These are phyloP conservation scores for Mycena citricolor DNA, from an alignment of 1,284 basidiomycete genomes.

Conservation along the genomic window DNA sequence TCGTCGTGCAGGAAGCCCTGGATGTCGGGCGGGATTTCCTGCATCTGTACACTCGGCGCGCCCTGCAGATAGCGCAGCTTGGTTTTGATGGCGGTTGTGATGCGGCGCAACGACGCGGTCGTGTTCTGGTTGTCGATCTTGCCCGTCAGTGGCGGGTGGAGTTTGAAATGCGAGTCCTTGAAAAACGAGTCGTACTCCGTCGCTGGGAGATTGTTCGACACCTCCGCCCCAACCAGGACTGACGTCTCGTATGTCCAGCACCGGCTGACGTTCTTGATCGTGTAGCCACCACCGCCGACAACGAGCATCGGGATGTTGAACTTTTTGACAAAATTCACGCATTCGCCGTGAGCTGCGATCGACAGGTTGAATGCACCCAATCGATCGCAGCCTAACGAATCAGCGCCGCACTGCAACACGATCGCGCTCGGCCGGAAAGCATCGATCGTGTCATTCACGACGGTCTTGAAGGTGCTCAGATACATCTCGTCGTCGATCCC, in stretches of 20 bases:
- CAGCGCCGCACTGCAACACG: slow-evolving; percentile 96
- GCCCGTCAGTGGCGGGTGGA: slow-evolving; percentile 90
- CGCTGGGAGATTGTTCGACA: slow-evolving; percentile 84
- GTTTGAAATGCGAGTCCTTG: slow-evolving; percentile 84
- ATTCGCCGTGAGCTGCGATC: slow-evolving; percentile 99
- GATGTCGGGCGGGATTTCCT: slow-evolving; percentile 93
- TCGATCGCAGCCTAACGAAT: slow-evolving; percentile 92
- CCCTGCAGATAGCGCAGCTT: slow-evolving; percentile 93
- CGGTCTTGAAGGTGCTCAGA: slow-evolving; percentile 91
- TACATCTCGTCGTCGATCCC: slow-evolving; percentile 99
- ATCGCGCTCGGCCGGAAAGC: slow-evolving; percentile 90
- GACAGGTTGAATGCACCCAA: slow-evolving; percentile 97
- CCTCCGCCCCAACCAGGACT: slow-evolving; percentile 81
- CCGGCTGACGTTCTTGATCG: slow-evolving; percentile 93
- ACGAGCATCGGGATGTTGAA: slow-evolving; percentile 90
- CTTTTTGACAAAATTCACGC: slow-evolving; percentile 93
- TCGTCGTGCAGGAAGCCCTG: slow-evolving; percentile 80
- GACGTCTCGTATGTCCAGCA: slow-evolving; percentile 99
- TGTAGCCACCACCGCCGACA: slow-evolving; percentile 95
- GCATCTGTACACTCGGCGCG: slow-evolving; percentile 94
- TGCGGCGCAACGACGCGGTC: slow-evolving; percentile 78
- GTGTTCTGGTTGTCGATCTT: slow-evolving; percentile 94
- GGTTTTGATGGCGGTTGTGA: slow-evolving; percentile 83
- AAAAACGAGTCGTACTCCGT: slow-evolving; percentile 96
- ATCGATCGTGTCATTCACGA: slow-evolving; percentile 92